Base-by-base conservation (phyloP, 768 basidiomycete species). In the Postia placenta region DNA sequence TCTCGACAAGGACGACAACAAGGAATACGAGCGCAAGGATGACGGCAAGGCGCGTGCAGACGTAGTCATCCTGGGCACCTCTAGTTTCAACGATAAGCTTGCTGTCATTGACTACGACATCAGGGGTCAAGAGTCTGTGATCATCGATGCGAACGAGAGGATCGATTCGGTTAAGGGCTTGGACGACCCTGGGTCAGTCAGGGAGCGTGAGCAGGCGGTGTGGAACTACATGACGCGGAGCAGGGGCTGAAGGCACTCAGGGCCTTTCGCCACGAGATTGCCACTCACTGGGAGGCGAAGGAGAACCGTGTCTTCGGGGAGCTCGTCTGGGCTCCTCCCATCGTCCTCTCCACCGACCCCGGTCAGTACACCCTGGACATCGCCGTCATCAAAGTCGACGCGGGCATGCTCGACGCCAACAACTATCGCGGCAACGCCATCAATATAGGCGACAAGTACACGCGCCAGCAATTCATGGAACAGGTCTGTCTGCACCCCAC, bases 261-360 rank as follows among this genome's bases (percentile, higher is more conserved):
- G 19, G 4, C 50, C 23, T 50, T 59, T n/a, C 46, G 44, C 52
- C 36, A 12, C 12, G 0, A 49, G 5, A 42, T 55, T 46, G 50
- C 49, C 5, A 53, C 52, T 40, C 52, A 60, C 44, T 59, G 51
- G 44, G 47, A 47, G 17, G 4, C 25, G 1, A 12, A 46, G 17
- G 36, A 42, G 24, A n/a, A 59, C 15, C 49, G 57, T 11, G 24
- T 54, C n/a, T n/a, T 62, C 4, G 59, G 62, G 41, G 53, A 55
- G 35, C 27, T 60, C 50, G 1, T 24, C 56, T 36, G 35, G 26
- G 57, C 60, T 33, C 60, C 59, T 17, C 19, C 53, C 42, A 37
- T 61, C 56, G n/a, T 37, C 35, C 5, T 47, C 48, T 19, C 22
- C 17, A n/a, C 49, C 43, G 41, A 30, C 30, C 36, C 45, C 1